A percentile compares a stretch with the other conserved stretches of the same genome.
Evolutionary conservation across 2,329 filamentous ascomycete species (phyloP).

Genomic region (Botrytis medusae): DNA sequence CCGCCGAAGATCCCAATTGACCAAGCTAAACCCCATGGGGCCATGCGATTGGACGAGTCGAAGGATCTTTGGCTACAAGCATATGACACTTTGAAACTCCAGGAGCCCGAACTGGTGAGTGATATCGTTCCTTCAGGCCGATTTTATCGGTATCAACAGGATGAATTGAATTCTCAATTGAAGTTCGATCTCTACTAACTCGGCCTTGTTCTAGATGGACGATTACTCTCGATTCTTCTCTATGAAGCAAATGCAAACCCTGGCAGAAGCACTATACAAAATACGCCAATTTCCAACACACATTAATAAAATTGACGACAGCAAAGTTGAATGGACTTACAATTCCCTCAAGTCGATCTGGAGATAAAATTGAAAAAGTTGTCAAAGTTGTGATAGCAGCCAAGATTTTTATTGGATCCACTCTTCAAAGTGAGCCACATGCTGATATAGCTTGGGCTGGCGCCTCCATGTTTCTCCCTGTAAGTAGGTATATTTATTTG

Average conservation of each 20-base stretch:
- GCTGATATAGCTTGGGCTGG: constrained; percentile 1
- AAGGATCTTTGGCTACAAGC: not conserved
- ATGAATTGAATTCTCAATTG: no score
- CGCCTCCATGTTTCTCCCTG: not conserved
- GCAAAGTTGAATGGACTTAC: not conserved
- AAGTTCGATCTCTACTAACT: no score
- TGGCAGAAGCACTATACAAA: fast-evolving
- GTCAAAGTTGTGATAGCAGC: not conserved
- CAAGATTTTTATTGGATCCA: not conserved
- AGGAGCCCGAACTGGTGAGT: not conserved
- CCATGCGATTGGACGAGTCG: not conserved
- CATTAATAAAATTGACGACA: not conserved
- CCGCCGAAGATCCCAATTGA: not conserved
- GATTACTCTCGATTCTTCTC: not conserved
- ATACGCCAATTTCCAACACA: not conserved
- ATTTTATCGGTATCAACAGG: no score
- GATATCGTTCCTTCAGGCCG: not conserved
- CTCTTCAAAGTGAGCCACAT: not conserved
- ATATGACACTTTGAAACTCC: not conserved
- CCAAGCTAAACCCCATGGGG: fast-evolving
- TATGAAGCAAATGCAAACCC: not conserved
- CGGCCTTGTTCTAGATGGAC: no score
- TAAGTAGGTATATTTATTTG: not conserved
- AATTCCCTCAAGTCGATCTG: not conserved
- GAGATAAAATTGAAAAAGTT: not conserved